phyloP scores from a whole-genome alignment of 495 filamentous ascomycete genomes.

The Penicillium roqueforti region DNA sequence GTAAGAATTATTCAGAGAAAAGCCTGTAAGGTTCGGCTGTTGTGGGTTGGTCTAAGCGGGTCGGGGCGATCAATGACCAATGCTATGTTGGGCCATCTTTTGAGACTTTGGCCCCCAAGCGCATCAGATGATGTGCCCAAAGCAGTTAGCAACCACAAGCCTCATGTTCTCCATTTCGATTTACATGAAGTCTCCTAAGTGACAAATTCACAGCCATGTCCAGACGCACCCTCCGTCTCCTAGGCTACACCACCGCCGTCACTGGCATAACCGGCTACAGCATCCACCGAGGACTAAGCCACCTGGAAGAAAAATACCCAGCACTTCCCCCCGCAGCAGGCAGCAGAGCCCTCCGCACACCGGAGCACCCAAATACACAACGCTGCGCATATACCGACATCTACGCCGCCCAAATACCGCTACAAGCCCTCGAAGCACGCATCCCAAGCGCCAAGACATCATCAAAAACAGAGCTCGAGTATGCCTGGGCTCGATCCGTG shows the following conservation, averaged over 20 bases:
- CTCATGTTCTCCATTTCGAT: neutral
- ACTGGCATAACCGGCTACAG: slow-evolving; percentile 19
- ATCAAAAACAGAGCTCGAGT: slow-evolving; percentile 16
- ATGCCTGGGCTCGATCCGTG: slow-evolving; percentile 27
- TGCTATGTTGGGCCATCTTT: neutral
- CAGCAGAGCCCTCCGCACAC: slow-evolving; percentile 20
- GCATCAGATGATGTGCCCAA: neutral
- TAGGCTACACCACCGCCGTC: slow-evolving; percentile 15
- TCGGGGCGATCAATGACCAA: neutral
- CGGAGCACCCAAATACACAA: slow-evolving; percentile 15
- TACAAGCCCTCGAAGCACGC: slow-evolving; percentile 12
- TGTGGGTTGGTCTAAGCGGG: too few species aligned
- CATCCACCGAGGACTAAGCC: slow-evolving; percentile 22
- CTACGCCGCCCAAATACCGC: slow-evolving; percentile 27
- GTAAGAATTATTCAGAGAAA: too few species aligned
- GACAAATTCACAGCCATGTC: slow-evolving; percentile 10
- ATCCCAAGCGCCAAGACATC: neutral
- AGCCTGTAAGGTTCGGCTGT: too few species aligned
- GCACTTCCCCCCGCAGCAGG: slow-evolving; percentile 9
- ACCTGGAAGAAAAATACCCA: slow-evolving; percentile 34
- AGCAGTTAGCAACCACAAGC: neutral
- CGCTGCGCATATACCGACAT: slow-evolving; percentile 31
- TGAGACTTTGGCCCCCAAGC: neutral
- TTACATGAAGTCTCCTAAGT: neutral
- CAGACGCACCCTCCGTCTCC: slow-evolving; percentile 10